These are phyloP conservation scores for Ustilago curta DNA, from an alignment of 1,284 basidiomycete genomes.

Conservation along the genomic window DNA sequence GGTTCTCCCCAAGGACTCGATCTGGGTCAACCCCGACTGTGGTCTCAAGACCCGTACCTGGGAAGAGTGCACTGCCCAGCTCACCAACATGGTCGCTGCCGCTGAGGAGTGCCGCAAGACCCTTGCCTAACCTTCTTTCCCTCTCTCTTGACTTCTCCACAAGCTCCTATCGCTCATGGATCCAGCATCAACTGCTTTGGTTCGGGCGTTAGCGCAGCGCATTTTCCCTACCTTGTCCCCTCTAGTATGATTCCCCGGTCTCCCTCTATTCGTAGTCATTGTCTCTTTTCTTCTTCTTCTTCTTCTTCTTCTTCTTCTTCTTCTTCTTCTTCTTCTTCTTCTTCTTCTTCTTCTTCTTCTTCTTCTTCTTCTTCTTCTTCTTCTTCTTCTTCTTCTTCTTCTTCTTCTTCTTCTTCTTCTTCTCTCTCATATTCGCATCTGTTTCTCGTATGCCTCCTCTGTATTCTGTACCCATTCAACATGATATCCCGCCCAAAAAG, in stretches of 20 bases:
- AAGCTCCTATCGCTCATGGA: slow-evolving; percentile 19
- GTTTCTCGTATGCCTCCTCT: slow-evolving; percentile 25
- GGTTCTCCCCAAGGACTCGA: slow-evolving; percentile 64
- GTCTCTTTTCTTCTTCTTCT: slow-evolving; percentile 18
- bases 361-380: slow-evolving; percentile 15
- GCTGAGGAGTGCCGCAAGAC: slow-evolving; percentile 84
- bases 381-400: slow-evolving; percentile 16
- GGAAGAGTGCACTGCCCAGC: slow-evolving; percentile 76
- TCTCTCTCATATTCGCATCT: slow-evolving; percentile 19
- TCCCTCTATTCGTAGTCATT: slow-evolving; percentile 30
- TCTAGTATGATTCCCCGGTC: slow-evolving; percentile 26
- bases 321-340: slow-evolving; percentile 14
- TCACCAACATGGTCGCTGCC: slow-evolving; percentile 71
- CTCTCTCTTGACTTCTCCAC: neutral
- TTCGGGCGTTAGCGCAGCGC: slow-evolving; percentile 15
- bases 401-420: too few relatives aligned
- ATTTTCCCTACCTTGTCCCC: slow-evolving; percentile 8
- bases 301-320: slow-evolving; percentile 16
- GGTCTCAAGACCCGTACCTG: slow-evolving; percentile 71
- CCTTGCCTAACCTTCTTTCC: slow-evolving; percentile 49
- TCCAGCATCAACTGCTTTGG: slow-evolving; percentile 42
- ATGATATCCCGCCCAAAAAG: slow-evolving; percentile 56
- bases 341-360: slow-evolving; percentile 14
- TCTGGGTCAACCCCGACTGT: slow-evolving; percentile 91
- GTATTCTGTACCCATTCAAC: slow-evolving; percentile 57